Percentiles rank a stretch among this genome's conserved stretches.
phyloP scores from a whole-genome alignment of 2,329 filamentous ascomycete species.

The Alternaria angustiovoidea region DNA sequence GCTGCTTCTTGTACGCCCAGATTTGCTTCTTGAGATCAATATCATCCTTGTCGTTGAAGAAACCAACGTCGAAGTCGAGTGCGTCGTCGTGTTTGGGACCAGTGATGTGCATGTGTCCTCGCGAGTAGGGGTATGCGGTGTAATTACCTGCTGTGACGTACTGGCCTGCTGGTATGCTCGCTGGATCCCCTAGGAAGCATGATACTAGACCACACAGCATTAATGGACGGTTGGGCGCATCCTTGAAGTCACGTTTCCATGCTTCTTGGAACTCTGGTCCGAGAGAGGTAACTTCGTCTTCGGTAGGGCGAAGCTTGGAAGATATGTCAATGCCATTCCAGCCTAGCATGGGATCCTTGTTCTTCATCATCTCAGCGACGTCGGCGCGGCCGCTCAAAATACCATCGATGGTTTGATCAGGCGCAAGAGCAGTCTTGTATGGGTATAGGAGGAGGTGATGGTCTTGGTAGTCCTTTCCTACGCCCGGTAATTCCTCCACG shows the following conservation, averaged over 20 bases:
- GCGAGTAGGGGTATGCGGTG: constrained; percentile 68
- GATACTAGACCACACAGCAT: constrained; percentile 55
- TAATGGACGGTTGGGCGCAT: constrained; percentile 57
- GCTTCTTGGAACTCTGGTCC: constrained; percentile 62
- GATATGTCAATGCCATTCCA: constrained; percentile 67
- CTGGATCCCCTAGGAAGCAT: constrained; percentile 43
- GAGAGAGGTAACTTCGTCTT: constrained; percentile 61
- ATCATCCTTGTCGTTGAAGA: constrained; percentile 62
- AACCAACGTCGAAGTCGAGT: constrained; percentile 66
- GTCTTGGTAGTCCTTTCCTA: constrained; percentile 71
- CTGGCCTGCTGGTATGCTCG: constrained; percentile 51
- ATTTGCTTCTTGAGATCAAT: constrained; percentile 67
- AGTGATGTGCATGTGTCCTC: constrained; percentile 68
- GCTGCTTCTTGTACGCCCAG: constrained; percentile 72
- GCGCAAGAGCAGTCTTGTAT: constrained; percentile 58
- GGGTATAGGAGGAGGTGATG: constrained; percentile 64
- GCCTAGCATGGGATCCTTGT: constrained; percentile 61
- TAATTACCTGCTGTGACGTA: constrained; percentile 64
- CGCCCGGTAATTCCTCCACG: constrained; percentile 65
- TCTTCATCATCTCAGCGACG: constrained; percentile 55
- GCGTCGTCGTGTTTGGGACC: constrained; percentile 55
- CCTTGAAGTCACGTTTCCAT: constrained; percentile 66
- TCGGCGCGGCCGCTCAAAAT: constrained; percentile 60
- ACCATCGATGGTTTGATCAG: constrained; percentile 63
- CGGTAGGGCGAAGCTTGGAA: constrained; percentile 64